phyloP scores from a whole-genome alignment of 2,329 filamentous ascomycete species.

The Apiospora pterosperma region DNA sequence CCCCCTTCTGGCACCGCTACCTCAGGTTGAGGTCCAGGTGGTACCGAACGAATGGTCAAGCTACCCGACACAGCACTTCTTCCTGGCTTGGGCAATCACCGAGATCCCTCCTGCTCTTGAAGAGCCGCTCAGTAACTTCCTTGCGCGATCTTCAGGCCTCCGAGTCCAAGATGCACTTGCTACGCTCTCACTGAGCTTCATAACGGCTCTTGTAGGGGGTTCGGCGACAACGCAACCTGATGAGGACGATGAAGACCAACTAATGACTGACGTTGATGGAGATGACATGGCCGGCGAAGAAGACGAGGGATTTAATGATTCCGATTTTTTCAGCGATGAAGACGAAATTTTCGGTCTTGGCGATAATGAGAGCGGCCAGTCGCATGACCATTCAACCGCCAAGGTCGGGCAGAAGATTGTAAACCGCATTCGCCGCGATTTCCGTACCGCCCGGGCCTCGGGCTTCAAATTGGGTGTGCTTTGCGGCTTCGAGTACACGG shows the following conservation, averaged over 20 bases:
- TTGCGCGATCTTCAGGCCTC: conserved; percentile 16
- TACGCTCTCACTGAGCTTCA: conserved; percentile 27
- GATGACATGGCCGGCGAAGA: conserved; percentile 18
- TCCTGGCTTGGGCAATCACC: conserved; percentile 21
- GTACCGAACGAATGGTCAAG: conserved; percentile 30
- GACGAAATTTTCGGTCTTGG: conserved; percentile 28
- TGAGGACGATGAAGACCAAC: conserved; percentile 30
- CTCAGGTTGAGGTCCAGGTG: conserved; percentile 32
- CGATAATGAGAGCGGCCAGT: neutral
- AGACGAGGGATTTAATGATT: conserved; percentile 24
- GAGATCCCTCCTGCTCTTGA: conserved; percentile 16
- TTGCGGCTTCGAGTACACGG: conserved; percentile 38
- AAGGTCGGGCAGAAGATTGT: conserved; percentile 4
- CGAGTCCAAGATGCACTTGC: conserved; percentile 17
- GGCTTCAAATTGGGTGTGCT: conserved; percentile 70
- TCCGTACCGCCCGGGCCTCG: conserved; percentile 56
- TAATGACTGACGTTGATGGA: conserved; percentile 20
- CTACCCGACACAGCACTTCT: conserved; percentile 21
- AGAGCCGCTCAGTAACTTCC: conserved; percentile 18
- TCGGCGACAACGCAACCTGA: conserved; percentile 12
- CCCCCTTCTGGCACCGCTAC: conserved; percentile 16
- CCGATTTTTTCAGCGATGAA: conserved; percentile 24
- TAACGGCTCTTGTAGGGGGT: neutral
- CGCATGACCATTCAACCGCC: conserved; percentile 14
- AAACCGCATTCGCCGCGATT: conserved; percentile 53